Percentiles rank a stretch among this genome's conserved stretches.
These are phyloP conservation scores for Cercospora zeina DNA, from an alignment of 2,329 filamentous ascomycete species.

Conservation along the genomic window DNA sequence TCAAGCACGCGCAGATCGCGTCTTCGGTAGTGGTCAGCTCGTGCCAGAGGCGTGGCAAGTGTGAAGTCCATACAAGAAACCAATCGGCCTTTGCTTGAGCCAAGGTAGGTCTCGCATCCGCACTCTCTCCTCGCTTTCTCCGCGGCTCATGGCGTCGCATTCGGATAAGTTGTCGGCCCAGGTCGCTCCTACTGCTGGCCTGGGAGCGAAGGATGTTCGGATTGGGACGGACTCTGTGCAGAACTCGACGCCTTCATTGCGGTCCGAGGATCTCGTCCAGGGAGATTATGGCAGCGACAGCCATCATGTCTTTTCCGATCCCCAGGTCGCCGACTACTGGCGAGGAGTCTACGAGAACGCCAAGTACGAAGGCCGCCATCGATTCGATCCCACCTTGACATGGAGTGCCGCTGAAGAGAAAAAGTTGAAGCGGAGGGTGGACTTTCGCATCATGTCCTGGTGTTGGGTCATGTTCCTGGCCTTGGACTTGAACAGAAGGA, in stretches of 20 bases:
- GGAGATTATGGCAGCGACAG: conserved; percentile 25
- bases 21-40: conserved; percentile 9
- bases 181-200: conserved; percentile 3
- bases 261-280: conserved; percentile 24
- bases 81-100: not conserved
- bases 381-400: conserved; percentile 51
- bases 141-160: conserved; percentile 15
- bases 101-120: not conserved
- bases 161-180: conserved; percentile 1
- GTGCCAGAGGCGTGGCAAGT: conserved; percentile 6
- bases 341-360: conserved; percentile 56
- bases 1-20: not conserved
- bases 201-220: conserved; percentile 10
- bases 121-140: conserved; percentile 1
- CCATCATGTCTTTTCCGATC: conserved; percentile 50
- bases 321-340: conserved; percentile 57
- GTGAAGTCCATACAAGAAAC: conserved; percentile 9
- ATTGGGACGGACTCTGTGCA: conserved; percentile 9
- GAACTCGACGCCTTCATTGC: conserved; percentile 12
- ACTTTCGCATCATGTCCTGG: conserved; percentile 33
- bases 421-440: conserved; percentile 35
- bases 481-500: conserved; percentile 35
- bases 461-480: conserved; percentile 36
- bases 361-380: conserved; percentile 52
- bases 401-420: conserved; percentile 50